Percentiles rank a stretch among this genome's conserved stretches.
Conservation (phyloP, 2,329 filamentous ascomycete species). For the Ophiostoma australiae region DNA sequence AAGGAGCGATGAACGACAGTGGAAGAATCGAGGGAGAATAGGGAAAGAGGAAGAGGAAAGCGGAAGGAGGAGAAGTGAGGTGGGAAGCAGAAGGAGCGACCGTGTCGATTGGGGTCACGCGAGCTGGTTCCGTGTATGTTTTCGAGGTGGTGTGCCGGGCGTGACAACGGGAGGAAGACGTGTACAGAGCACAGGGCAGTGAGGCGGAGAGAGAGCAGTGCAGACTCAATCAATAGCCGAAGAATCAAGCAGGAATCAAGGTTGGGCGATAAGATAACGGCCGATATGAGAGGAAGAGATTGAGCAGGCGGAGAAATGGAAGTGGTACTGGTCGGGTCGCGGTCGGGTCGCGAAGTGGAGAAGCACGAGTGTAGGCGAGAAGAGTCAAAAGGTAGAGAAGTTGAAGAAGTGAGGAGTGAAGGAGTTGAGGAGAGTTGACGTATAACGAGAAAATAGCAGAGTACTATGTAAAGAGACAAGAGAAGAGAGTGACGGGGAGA, state of each 20-base stretch:
- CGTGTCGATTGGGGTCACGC: slow-evolving; percentile 4
- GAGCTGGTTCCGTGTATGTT: not conserved
- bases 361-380: not conserved
- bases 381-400: not conserved
- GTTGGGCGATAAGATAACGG: slow-evolving; percentile 10
- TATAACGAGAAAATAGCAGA: not conserved
- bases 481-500: not conserved
- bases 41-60: not conserved
- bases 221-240: not conserved
- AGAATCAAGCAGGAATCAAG: not conserved
- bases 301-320: slow-evolving; percentile 13
- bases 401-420: not conserved
- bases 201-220: not conserved
- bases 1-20: not conserved
- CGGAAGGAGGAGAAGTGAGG: not conserved
- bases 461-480: not conserved
- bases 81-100: not conserved
- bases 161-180: not conserved
- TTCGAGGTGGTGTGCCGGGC: not conserved
- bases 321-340: not conserved
- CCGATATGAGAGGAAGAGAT: not conserved
- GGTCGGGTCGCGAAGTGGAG: not conserved
- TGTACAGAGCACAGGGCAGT: not conserved
- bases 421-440: not conserved
- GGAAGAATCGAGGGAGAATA: not conserved